Conservation (phyloP, 148 eudicot genomes). For the Rhododendron mucronatum region DNA sequence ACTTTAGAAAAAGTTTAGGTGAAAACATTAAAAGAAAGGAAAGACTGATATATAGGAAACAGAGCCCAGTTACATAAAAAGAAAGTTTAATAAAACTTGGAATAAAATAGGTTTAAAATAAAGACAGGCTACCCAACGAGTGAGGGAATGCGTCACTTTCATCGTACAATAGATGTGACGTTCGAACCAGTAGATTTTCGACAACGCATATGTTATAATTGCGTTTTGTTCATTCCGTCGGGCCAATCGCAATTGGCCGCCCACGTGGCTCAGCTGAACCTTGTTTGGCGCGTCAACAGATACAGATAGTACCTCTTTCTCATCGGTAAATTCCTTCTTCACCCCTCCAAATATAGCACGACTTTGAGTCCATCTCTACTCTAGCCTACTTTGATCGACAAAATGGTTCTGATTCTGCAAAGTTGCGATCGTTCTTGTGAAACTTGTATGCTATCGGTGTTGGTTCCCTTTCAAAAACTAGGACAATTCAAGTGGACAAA, state of each 20-base stretch:
- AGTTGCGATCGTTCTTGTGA: too few relatives aligned
- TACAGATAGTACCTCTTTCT: not conserved
- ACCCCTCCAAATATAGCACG: not conserved
- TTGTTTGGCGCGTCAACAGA: not conserved
- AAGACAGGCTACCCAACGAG: too few relatives aligned
- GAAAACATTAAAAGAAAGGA: not conserved
- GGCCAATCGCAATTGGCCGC: not conserved
- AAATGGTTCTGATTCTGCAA: not conserved
- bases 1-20: not conserved
- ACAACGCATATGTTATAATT: not conserved
- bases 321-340: not conserved
- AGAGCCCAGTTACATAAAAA: not conserved
- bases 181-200: not conserved
- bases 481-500: too few relatives aligned
- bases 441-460: too few relatives aligned
- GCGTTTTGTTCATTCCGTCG: not conserved
- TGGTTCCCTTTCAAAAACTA: too few relatives aligned
- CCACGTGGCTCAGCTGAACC: constrained; percentile 2
- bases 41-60: not conserved
- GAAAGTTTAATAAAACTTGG: not conserved
- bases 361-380: not conserved
- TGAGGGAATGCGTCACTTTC: not conserved
- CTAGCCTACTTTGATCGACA: not conserved
- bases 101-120: not conserved
- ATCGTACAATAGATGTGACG: constrained; percentile 2